Conservation (phyloP, 345 rosid genomes). For the Chamaenerion angustifolium region DNA sequence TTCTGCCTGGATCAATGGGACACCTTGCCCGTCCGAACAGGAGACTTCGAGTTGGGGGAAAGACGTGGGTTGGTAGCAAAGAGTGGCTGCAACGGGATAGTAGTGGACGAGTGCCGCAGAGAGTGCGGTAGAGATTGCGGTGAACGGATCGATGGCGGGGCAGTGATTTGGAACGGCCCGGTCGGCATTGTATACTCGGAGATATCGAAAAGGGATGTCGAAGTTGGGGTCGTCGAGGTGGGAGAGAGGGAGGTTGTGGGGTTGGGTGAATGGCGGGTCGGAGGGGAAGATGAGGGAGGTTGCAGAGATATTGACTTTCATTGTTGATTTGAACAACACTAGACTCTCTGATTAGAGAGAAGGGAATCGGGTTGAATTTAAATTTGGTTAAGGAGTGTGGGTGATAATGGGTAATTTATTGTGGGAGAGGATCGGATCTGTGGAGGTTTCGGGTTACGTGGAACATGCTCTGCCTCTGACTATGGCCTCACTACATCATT, state of each 20-base stretch:
- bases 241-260: constrained; percentile 51
- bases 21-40: constrained; percentile 33
- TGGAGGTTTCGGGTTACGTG: too few species aligned
- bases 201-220: constrained; percentile 58
- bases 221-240: constrained; percentile 56
- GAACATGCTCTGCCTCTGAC: too few species aligned
- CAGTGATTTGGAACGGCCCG: constrained; percentile 8
- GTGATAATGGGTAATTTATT: too few species aligned
- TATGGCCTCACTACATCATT: too few species aligned
- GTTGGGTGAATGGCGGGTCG: constrained; percentile 24
- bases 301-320: constrained; percentile 35
- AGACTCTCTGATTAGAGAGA: too few species aligned
- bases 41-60: constrained; percentile 19
- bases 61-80: constrained; percentile 8
- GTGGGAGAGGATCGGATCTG: too few species aligned
- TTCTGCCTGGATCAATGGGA: constrained; percentile 43
- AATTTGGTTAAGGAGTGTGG: too few species aligned
- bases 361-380: too few species aligned
- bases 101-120: constrained; percentile 46
- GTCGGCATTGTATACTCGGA: constrained; percentile 42
- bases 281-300: constrained; percentile 39
- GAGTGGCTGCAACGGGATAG: constrained; percentile 35
- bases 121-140: constrained; percentile 14
- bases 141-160: constrained; percentile 39
- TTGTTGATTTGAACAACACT: constrained; percentile 2